phyloP scores from a whole-genome alignment of 768 basidiomycete genomes.

The Kwoniella sp. region DNA sequence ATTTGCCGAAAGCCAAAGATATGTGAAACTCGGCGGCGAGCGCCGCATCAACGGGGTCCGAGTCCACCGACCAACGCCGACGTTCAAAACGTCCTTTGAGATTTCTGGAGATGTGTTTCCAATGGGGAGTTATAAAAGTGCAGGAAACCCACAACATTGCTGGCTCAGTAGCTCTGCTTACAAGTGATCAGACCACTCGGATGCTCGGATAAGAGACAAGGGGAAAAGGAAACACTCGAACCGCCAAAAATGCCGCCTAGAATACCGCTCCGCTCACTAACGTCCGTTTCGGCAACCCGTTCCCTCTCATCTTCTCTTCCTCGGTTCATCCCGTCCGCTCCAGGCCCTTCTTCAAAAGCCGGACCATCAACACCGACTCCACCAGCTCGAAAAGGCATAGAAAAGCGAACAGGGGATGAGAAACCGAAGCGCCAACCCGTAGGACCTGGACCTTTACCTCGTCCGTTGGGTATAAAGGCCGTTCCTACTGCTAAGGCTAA shows the following conservation, averaged over 20 bases:
- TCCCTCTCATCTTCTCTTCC: neutral
- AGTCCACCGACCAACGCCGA: neutral
- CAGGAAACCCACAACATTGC: too few species aligned
- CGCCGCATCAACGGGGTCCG: neutral
- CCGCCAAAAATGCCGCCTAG: constrained; percentile 19
- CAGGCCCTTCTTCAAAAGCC: constrained; percentile 16
- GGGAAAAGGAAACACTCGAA: too few species aligned
- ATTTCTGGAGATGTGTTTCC: too few species aligned
- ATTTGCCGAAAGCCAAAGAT: neutral
- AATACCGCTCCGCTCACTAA: constrained; percentile 9
- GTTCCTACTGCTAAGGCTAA: constrained; percentile 66
- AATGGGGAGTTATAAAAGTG: too few species aligned
- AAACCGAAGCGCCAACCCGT: neutral
- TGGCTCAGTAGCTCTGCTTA: too few species aligned
- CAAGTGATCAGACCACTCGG: too few species aligned
- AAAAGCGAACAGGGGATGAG: neutral
- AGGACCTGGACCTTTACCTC: constrained; percentile 44
- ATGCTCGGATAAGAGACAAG: too few species aligned
- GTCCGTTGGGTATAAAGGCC: constrained; percentile 76
- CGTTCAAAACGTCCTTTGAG: neutral
- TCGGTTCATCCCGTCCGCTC: neutral
- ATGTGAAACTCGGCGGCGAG: constrained; percentile 9
- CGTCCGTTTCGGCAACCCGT: neutral
- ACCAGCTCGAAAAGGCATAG: neutral
- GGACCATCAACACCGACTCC: constrained; percentile 7